Evolutionary conservation across 1,284 basidiomycete genomes (phyloP).

Genomic region (Irpex sp.): DNA sequence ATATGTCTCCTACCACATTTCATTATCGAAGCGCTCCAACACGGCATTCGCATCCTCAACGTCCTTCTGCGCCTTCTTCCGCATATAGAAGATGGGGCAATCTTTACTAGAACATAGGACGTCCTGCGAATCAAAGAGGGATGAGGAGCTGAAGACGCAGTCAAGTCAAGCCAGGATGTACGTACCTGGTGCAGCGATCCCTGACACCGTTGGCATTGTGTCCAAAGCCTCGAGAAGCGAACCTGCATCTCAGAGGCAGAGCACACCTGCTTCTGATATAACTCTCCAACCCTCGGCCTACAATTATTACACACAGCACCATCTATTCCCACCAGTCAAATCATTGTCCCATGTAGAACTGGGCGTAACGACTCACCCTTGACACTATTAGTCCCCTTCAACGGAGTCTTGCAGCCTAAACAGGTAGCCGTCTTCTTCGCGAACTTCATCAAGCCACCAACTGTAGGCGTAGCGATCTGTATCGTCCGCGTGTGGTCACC

Average conservation of each 20-base stretch:
- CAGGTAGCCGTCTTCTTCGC: slow-evolving; percentile 92
- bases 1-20: slow-evolving; percentile 39
- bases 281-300: slow-evolving; percentile 72
- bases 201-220: slow-evolving; percentile 94
- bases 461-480: slow-evolving; percentile 89
- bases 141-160: background rate
- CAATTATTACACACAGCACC: slow-evolving; percentile 94
- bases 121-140: slow-evolving; percentile 47
- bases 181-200: slow-evolving; percentile 88
- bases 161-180: too few relatives aligned
- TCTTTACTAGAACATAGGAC: slow-evolving; percentile 96
- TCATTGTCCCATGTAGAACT: background rate
- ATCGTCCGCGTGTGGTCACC: slow-evolving; percentile 93
- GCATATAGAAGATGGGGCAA: slow-evolving; percentile 97
- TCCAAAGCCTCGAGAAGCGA: slow-evolving; percentile 91
- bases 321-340: slow-evolving; percentile 40
- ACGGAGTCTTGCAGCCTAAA: slow-evolving; percentile 86
- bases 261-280: slow-evolving; percentile 86
- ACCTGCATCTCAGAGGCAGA: slow-evolving; percentile 78
- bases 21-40: slow-evolving; percentile 78
- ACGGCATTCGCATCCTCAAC: slow-evolving; percentile 77
- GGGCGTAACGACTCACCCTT: slow-evolving; percentile 45
- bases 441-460: slow-evolving; percentile 96
- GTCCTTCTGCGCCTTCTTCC: slow-evolving; percentile 95
- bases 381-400: slow-evolving; percentile 65